Conservation (phyloP, 305 asterid genomes). For the Fraxinus angustifolia region DNA sequence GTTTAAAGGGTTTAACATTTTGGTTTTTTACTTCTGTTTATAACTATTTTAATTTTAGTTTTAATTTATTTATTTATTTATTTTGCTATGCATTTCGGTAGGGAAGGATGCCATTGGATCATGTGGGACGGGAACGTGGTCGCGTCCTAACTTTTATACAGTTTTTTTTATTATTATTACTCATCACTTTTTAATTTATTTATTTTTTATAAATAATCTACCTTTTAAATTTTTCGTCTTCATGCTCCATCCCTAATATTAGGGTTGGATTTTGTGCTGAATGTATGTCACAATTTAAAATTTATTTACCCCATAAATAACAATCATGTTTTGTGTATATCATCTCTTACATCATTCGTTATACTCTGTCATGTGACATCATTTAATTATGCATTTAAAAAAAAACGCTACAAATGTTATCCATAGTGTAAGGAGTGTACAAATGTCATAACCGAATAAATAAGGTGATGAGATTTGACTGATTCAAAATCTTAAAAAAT, state of each 20-base stretch:
- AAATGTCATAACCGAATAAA: not conserved
- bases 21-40: not conserved
- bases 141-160: not conserved
- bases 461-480: not conserved
- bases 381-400: too few species aligned
- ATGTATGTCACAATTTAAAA: not conserved
- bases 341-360: not conserved
- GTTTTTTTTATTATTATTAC: not conserved
- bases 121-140: not conserved
- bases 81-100: not conserved
- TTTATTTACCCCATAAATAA: not conserved
- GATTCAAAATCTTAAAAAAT: not conserved
- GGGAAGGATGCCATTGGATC: not conserved
- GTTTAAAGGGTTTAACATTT: slow-evolving; percentile 12
- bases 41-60: not conserved
- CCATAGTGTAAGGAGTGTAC: not conserved
- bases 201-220: too few species aligned
- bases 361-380: not conserved
- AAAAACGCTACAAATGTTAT: too few species aligned
- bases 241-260: too few species aligned
- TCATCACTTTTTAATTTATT: not conserved
- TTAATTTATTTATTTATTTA: too few species aligned
- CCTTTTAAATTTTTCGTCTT: not conserved
- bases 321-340: not conserved
- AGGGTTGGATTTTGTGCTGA: too few species aligned